phyloP scores from a whole-genome alignment of 2,329 filamentous ascomycete species.

The Talaromyces piceae region DNA sequence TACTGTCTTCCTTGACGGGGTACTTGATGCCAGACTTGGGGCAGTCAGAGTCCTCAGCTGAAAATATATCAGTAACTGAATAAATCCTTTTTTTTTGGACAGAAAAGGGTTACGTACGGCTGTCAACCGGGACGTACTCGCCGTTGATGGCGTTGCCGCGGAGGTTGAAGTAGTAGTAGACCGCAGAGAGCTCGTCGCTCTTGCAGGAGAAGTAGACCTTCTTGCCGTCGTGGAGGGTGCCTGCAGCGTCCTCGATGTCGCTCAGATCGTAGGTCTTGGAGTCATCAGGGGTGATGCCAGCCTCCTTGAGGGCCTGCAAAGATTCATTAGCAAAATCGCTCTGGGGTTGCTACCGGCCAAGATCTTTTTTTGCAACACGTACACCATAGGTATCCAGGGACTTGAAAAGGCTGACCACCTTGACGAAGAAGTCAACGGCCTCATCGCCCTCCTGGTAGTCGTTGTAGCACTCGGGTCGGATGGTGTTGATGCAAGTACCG shows the following conservation, averaged over 20 bases:
- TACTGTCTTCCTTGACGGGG: conserved; percentile 45
- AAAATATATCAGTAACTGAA: conserved; percentile 15
- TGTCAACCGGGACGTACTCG: conserved; percentile 50
- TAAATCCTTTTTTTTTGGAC: neutral
- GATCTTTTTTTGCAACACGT: too few relatives aligned
- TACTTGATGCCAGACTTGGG: conserved; percentile 58
- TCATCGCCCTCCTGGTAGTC: conserved; percentile 49
- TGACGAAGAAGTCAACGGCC: conserved; percentile 52
- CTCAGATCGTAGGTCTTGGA: conserved; percentile 45
- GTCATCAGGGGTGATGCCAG: conserved; percentile 47
- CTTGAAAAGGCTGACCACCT: conserved; percentile 49
- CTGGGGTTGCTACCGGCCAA: too few relatives aligned
- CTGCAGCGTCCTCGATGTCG: conserved; percentile 45
- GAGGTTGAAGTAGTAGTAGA: conserved; percentile 49
- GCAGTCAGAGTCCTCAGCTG: conserved; percentile 53
- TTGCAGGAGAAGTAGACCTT: conserved; percentile 46
- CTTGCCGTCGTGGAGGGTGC: conserved; percentile 40
- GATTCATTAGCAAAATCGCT: neutral
- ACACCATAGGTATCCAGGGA: conserved; percentile 48
- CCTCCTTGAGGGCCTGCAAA: conserved; percentile 43
- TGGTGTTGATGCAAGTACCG: conserved; percentile 64
- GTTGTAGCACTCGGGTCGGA: conserved; percentile 57
- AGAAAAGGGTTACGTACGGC: conserved; percentile 26
- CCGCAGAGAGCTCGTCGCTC: conserved; percentile 43
- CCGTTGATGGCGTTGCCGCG: conserved; percentile 53